Base-by-base conservation (phyloP, 2,329 filamentous ascomycete species). In the Zalaria obscura region DNA sequence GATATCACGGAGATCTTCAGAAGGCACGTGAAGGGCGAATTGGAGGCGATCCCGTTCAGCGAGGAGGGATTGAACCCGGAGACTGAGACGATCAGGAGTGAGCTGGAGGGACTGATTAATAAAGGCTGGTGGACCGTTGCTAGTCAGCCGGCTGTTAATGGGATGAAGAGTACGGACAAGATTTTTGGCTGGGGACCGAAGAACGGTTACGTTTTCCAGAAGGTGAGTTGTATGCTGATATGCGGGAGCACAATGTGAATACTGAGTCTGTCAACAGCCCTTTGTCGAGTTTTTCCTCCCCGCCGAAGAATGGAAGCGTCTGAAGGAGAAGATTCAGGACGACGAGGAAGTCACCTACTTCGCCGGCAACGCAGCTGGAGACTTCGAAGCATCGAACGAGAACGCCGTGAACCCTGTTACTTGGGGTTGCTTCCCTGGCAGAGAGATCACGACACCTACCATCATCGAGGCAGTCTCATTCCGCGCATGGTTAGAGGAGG, bases 281-380 rank as follows among this genome's bases (percentile, higher is more conserved):
- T 98, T 98, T 61, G 87, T 98, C 40, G 91, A 98, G 60, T 86
- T 96, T 65, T 98, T 98, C 69, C 66, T 93, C 44, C 79, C 88
- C 0, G 65, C 70, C 0, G 61, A 72, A 0, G 83, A 89, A 58
- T 96, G 87, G 79, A 61, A 65, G 10, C 58, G 59, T 1, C 70
- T 98, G 28, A 73, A 75, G 48, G 68, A 70, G 3, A 73, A 76
- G 44, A 73, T 96, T 31, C 75, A 76, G 41, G 65, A 75, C 10
- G 69, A 76, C 38, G 76, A 80, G 35, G 71, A 76, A 39, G 73
- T 95, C 32, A 86, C 83, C 50, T 98, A 85, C 71, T 95, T 93
- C 61, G 89, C 89, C 4, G 77, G 78, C 40, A 93, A 93, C 58
- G 72, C 73, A 0, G 65, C 67, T 2, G 84, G 85, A n/a, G 81